Evolutionary conservation across 306 rosid species (phyloP), one percentile per base, ranked within the genome.

Genomic region (Prunus armeniaca): DNA sequence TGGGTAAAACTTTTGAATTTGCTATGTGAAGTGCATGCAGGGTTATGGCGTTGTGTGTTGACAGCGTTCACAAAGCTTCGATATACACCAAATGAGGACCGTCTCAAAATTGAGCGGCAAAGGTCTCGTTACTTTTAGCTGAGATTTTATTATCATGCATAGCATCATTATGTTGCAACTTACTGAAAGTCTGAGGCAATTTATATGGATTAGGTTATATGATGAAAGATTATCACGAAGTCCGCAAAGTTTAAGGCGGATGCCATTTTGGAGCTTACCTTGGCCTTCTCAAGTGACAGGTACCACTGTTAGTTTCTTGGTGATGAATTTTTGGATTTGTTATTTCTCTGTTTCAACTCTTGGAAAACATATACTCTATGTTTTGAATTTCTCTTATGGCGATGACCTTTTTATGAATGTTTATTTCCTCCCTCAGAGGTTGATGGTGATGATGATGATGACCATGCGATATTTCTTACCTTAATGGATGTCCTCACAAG

Each of bases 1-100:
- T 95, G 97, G 98, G 70, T 86, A 30, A 89, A 89, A 63, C 34
- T 90, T 77, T 32, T 82, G 67, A 82, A 90, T 54, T 8, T 95
- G 64, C 54, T 13, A 10, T 83, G 88, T 27, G 85, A 85, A 74
- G 86, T 86, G 73, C 67, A 56, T 38, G 82, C 69, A 49, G 93
- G 98, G 76, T 72, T 86, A 12, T 92, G 91, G 91, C 67, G n/a
- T 67, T 88, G 88, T 41, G 64, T 83, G n/a, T 69, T 92, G 74
- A 87, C 84, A 14, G 65, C 78, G 9, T 74, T 12, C 32, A 65
- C 97, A 46, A 92, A 79, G 81, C 66, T 92, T 51, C 85, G 84
- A 2, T 87, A 80, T 74, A 78, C 87, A 7, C 67, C 83, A 47
- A 46, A 71, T 10, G 82, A 41, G 41, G 96, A 94, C 62, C 41